phyloP scores from a whole-genome alignment of 2,329 filamentous ascomycete genomes.

The Kalaharituber pfeilii region DNA sequence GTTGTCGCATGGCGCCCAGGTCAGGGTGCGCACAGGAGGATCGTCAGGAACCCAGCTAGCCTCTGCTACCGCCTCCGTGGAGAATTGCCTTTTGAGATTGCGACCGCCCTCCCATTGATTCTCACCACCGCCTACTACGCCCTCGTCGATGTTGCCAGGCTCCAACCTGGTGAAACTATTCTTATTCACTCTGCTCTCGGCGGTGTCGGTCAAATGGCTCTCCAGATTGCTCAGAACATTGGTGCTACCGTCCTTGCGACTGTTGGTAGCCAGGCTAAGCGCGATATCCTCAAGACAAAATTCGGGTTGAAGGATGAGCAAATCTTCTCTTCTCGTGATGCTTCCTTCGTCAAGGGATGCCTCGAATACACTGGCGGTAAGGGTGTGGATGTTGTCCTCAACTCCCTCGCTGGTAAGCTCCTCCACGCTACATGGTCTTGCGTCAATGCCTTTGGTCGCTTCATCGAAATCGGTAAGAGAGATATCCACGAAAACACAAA shows the following conservation, averaged over 20 bases:
- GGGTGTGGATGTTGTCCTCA: constrained; percentile 33
- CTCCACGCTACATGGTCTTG: constrained; percentile 32
- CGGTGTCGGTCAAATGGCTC: constrained; percentile 27
- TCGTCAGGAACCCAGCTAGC: too few relatives aligned
- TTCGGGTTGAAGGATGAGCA: constrained; percentile 27
- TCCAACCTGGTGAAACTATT: constrained; percentile 22
- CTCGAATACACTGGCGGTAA: constrained; percentile 24
- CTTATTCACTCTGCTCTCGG: constrained; percentile 28
- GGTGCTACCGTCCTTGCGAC: constrained; percentile 31
- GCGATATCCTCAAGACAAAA: constrained; percentile 24
- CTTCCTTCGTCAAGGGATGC: constrained; percentile 26
- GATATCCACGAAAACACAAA: constrained; percentile 29
- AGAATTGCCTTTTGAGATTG: constrained; percentile 23
- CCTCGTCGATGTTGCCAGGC: constrained; percentile 20
- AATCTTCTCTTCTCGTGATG: constrained; percentile 29
- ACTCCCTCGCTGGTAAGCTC: constrained; percentile 31
- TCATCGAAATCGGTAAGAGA: constrained; percentile 33
- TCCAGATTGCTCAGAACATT: constrained; percentile 23
- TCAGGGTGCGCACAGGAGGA: constrained; percentile 23
- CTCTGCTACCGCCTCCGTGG: too few relatives aligned
- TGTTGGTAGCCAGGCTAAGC: constrained; percentile 28
- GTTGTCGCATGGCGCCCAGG: too few relatives aligned
- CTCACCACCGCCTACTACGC: constrained; percentile 23
- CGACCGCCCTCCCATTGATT: constrained; percentile 22
- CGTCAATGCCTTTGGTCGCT: constrained; percentile 30